These are phyloP conservation scores for Cystobasidiaceae sp. DNA, from an alignment of 1,284 basidiomycete species.

Conservation along the genomic window DNA sequence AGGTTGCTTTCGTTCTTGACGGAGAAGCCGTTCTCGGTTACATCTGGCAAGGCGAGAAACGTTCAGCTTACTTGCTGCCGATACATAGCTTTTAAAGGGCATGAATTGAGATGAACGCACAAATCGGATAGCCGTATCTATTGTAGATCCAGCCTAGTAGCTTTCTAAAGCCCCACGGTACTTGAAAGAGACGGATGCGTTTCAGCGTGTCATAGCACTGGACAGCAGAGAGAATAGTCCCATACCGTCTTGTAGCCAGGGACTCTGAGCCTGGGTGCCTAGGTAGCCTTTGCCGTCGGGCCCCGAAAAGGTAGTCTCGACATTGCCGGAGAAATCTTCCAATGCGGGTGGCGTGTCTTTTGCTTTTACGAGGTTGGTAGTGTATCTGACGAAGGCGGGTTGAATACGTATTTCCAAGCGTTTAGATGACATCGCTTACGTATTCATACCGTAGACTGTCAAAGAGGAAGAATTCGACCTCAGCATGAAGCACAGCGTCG, in stretches of 20 bases:
- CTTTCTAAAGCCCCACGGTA: conserved; percentile 48
- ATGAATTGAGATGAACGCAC: conserved; percentile 46
- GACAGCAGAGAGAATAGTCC: conserved; percentile 25
- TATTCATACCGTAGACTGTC: conserved; percentile 57
- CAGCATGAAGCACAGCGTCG: conserved; percentile 17
- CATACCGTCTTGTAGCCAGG: conserved; percentile 62
- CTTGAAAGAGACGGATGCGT: conserved; percentile 55
- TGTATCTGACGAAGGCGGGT: conserved; percentile 49
- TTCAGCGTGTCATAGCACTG: conserved; percentile 48
- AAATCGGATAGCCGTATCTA: conserved; percentile 64
- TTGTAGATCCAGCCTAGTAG: conserved; percentile 56
- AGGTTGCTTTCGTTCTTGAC: conserved; percentile 61
- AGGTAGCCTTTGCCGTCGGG: conserved; percentile 60
- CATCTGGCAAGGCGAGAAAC: conserved; percentile 34
- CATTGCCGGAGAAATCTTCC: conserved; percentile 63
- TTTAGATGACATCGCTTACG: conserved; percentile 36
- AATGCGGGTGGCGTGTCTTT: conserved; percentile 53
- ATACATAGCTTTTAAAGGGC: no score
- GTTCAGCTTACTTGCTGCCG: not conserved
- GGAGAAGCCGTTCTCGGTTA: conserved; percentile 68
- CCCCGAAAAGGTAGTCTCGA: conserved; percentile 58
- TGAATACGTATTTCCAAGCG: not conserved
- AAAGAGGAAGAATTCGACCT: not conserved
- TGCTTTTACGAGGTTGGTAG: conserved; percentile 59
- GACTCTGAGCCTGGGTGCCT: conserved; percentile 61